Evolutionary conservation across 2,329 filamentous ascomycete genomes (phyloP).

Genomic region (Ploettnerulaceae sp.): DNA sequence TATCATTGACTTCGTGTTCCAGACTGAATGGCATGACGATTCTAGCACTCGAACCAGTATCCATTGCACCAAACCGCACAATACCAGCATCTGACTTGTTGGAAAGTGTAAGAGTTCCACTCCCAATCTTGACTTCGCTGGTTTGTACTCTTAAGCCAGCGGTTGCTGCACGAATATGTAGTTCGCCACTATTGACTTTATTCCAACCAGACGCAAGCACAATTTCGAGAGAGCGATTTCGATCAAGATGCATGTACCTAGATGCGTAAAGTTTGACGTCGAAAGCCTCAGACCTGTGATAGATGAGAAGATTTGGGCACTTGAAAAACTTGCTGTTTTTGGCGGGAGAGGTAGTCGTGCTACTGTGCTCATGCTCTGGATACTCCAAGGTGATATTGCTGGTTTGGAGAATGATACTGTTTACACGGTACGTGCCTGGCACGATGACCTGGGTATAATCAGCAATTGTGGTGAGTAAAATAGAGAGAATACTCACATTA

Average conservation of each 20-base stretch:
- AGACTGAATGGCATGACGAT: slow-evolving; percentile 77
- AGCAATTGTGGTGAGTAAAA: slow-evolving; percentile 21
- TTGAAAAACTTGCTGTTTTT: slow-evolving; percentile 44
- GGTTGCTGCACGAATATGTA: slow-evolving; percentile 59
- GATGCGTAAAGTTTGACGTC: slow-evolving; percentile 63
- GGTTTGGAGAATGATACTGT: slow-evolving; percentile 61
- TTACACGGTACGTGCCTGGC: slow-evolving; percentile 70
- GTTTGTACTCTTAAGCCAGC: slow-evolving; percentile 61
- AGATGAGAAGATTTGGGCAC: slow-evolving; percentile 63
- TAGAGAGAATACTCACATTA: slow-evolving; percentile 36
- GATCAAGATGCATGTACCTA: slow-evolving; percentile 72
- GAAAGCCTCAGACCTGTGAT: slow-evolving; percentile 64
- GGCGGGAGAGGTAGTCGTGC: slow-evolving; percentile 26
- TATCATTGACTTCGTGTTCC: slow-evolving; percentile 67
- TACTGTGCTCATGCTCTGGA: slow-evolving; percentile 48
- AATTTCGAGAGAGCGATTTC: slow-evolving; percentile 71
- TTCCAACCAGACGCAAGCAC: slow-evolving; percentile 72
- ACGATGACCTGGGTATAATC: slow-evolving; percentile 50
- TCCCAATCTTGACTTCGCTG: slow-evolving; percentile 50
- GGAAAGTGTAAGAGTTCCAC: slow-evolving; percentile 39
- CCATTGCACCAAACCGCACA: slow-evolving; percentile 47
- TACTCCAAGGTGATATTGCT: slow-evolving; percentile 62
- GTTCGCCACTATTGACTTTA: slow-evolving; percentile 51
- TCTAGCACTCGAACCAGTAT: slow-evolving; percentile 43
- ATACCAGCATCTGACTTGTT: slow-evolving; percentile 50